Conservation (phyloP, 176 grass and related monocot genomes). For the Avena atlantica region DNA sequence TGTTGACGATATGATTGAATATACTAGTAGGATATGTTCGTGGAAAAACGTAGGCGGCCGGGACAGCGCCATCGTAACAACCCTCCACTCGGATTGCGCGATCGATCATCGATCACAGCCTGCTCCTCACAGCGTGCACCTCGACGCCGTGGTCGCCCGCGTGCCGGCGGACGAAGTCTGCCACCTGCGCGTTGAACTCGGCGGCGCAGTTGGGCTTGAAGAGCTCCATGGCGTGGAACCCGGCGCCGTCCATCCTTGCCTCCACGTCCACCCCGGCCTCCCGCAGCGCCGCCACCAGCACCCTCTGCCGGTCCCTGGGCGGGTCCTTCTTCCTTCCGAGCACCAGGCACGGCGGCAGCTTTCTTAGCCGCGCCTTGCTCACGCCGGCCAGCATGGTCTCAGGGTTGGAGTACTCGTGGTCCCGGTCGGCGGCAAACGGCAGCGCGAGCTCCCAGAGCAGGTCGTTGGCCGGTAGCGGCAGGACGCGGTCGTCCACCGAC, state of each 20-base stretch:
- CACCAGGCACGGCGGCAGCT: constrained; percentile 77
- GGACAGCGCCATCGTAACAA: not conserved
- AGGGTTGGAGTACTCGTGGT: constrained; percentile 86
- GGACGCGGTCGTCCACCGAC: constrained; percentile 62
- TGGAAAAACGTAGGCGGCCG: not conserved
- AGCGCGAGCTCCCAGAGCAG: constrained; percentile 90
- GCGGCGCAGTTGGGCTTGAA: constrained; percentile 57
- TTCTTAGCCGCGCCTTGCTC: constrained; percentile 33
- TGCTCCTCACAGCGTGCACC: constrained; percentile 39
- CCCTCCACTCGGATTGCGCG: not conserved
- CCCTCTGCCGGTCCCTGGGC: constrained; percentile 67
- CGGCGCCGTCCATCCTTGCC: constrained; percentile 53
- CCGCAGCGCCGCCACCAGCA: constrained; percentile 57
- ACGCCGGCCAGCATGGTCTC: constrained; percentile 50
- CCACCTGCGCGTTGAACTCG: constrained; percentile 65
- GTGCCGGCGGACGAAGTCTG: constrained; percentile 59
- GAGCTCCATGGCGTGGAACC: constrained; percentile 80
- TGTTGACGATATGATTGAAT: not conserved
- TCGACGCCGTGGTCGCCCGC: constrained; percentile 3
- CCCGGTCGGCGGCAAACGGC: constrained; percentile 65
- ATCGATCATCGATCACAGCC: constrained; percentile 39
- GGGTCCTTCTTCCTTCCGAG: constrained; percentile 69
- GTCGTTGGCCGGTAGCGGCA: constrained; percentile 76
- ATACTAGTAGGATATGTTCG: not conserved
- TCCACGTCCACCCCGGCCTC: constrained; percentile 60